Base-by-base conservation (phyloP, 2,329 filamentous ascomycete genomes). In the Penicillium sp. region DNA sequence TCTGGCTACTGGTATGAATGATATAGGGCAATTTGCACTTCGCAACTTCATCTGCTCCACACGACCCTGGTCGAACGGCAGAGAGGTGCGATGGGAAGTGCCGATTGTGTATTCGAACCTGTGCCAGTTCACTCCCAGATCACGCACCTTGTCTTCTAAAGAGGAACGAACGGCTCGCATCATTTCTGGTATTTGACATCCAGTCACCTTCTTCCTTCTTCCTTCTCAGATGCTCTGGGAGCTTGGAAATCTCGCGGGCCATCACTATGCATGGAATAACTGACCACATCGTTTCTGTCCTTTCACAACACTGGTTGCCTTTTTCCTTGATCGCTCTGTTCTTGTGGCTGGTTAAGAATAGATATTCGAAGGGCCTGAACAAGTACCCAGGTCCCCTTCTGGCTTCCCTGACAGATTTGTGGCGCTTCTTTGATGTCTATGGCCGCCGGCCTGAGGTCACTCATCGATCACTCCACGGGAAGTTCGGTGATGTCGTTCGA, bases 401-500 rank as follows among this genome's bases (percentile, higher is more conserved):
- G 28, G 87, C 86, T 14, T 81, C 68, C 3, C 72, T 79, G 39
- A 86, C 83, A 9, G 79, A 91, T 57, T 81, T 79, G 74, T 91
- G 86, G 86, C 75, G 86, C 14, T 79, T 88, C 47, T 74, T 76
- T 56, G 83, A 88, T 53, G 84, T 86, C 1, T 80, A 74, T 41
- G 72, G 75, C 7, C 75, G 79, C 34, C 72, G 78, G 26, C 78
- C 86, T 3, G 83, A 93, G 43, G 65, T 78, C 47, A 87, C 83
- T 0, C 81, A 86, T 45, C 75, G 83, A 30, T 72, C 66, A 7
- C 71, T 93, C 1, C 87, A 93, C 59, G 73, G 75, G 10, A 75
- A 86, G 53, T 74, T 87, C 66, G 87, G 87, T 32, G 79, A 85
- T 56, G 73, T 91, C 2, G 84, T 93, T 1, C 76, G 87, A 1